Evolutionary conservation across 495 filamentous ascomycete species (phyloP), one percentile per base, ranked within the genome.

Genomic region (Hyaloscypha hepaticicola): DNA sequence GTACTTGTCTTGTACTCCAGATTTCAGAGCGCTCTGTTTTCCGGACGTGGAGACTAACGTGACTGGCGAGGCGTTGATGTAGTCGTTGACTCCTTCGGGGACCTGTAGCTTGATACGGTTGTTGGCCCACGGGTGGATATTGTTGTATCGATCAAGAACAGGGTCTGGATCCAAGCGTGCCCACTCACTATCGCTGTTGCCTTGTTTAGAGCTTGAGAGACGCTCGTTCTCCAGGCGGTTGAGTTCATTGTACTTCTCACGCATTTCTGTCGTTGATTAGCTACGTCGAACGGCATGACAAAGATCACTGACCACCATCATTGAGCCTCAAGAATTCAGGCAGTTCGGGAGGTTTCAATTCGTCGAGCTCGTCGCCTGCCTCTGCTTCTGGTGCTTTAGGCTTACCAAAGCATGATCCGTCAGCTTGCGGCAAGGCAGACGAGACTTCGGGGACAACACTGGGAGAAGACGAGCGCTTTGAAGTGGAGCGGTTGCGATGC

Each of bases 31-130:
- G 38, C 76, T 78, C 34, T 69, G 66, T 21, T 58, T 67, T 2
- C 27, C 22, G 24, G 69, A 61, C n/a, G 67, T 66, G 3, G 67
- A 66, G 22, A 55, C 55, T 28, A 97, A 78, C 6, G 80, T 70
- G 52, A 99, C 96, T 22, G 93, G 92, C 8, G 92, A 96, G 22
- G 95, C 95, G 73, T 99, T 99, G 79, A 98, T 96, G 76, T 98
- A 99, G 75, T 97, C 91, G 68, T 87, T 86, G 61, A 87, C 77
- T 16, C 88, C 91, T 29, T 88, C 84, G 12, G 91, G 89, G 2
- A 98, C 95, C 34, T 83, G 83, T 25, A 99, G 85, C 71, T 87
- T 88, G 58, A 99, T 80, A 1, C 95, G 91, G 68, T 93, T 93
- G 72, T 90, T 87, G 60, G 86, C 85, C 87, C 87, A 97, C 0